Base-by-base conservation (phyloP, 78 protist species). In the Emiliania huxleyi region DNA sequence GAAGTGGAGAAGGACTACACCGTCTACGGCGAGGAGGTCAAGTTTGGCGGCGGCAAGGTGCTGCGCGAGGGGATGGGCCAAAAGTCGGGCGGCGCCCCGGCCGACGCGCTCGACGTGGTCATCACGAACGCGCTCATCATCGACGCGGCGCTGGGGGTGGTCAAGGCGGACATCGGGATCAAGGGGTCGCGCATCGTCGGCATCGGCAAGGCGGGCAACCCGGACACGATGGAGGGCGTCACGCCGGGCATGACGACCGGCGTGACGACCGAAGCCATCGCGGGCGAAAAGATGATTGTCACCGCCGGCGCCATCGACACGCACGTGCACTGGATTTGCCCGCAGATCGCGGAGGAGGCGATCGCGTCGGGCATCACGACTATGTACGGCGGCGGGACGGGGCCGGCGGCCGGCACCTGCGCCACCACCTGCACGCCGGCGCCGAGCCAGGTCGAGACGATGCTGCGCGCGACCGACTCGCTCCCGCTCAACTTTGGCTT, bases 151-250 rank as follows among this genome's bases (percentile, higher is more conserved):
- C 40, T 12, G 29, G 92, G 92, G 12, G 21, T 90, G 21, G 33
- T 90, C 42, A 90, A 90, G 83, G 92, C 92, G 44, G 92, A 90
- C 77, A 90, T 90, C 5, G 92, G 92, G 25, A 90, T 90, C 43
- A 90, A 90, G 83, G 77, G 77, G 37, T 18, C 6, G 37, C 56
- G 69, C 29, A 90, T 69, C 87, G 90, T 77, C 33, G 93, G 77
- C 42, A 43, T 93, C 91, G 94, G 94, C 94, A 93, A 93, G 94
- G 94, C 94, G n/a, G 94, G 94, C 90, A 93, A 93, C 43, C 94
- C 94, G 0, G 94, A 93, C 71, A 87, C 71, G 38, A 92, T 56
- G 90, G 90, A 44, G 22, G 87, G 94, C 56, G 92, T 90, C 21
- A 87, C 91, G 49, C 56, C 56, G 0, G 81, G 81, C 35, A 90